Base-by-base conservation (phyloP, 23 red algal species). In the Agarophyton chilense region DNA sequence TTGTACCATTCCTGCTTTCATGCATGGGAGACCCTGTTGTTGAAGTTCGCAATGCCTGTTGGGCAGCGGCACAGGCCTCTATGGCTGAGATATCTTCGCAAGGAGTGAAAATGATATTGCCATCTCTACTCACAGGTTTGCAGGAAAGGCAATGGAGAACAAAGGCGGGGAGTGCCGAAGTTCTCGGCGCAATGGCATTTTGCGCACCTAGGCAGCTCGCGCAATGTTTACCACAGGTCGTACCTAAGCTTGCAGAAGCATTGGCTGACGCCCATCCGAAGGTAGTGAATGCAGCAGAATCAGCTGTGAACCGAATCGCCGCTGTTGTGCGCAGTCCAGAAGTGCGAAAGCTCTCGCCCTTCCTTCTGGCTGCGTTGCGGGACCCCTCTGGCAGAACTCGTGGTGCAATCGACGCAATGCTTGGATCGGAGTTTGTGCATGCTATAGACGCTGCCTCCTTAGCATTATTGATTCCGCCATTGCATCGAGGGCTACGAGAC, bases 191-290 rank as follows among this genome's bases (percentile, higher is more conserved):
- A 1, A 99, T 95, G 97, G 97, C 93, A 12, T 94, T 88, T 39
- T 95, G 93, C 52, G 93, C 92, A 18, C 97, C 97, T 22, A 71
- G 93, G 39, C 97, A 99, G 60, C 92, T 99, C 28, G 80, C 92
- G 3, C 71, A 83, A 53, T 88, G 85, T 25, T 90, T 99, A 0
- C 97, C 97, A 28, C 78, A 94, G 52, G 79, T 99, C 4, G 93
- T 99, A 11, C 97, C 97, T 11, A 87, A 91, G 45, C 92, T 99
- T 42, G 76, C 93, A 17, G 79, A 87, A 47, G 92, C 93, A 40
- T 80, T 99, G 22, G 82, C 94, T 40, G 93, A 99, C 65, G 94
- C 90, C 12, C 97, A 99, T 96, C 97, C 97, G 21, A 93, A 90
- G 68, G 97, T 99, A 57, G 71, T 89, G 58, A 78, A 81, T 22